phyloP scores from a whole-genome alignment of 345 rosid species.

The Populus alba region DNA sequence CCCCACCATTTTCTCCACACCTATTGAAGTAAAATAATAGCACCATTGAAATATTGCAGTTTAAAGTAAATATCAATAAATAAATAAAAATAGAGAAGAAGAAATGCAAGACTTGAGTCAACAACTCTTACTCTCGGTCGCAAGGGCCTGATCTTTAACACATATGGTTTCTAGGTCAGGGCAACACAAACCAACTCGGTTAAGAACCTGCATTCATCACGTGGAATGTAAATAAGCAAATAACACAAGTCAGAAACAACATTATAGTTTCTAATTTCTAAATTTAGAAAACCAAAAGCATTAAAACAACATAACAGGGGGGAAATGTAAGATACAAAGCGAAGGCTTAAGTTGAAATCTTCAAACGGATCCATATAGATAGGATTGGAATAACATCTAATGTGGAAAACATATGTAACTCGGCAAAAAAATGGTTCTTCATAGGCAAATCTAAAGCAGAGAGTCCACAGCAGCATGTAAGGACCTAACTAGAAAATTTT shows the following conservation, averaged over 20 bases:
- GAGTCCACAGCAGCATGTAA: not conserved
- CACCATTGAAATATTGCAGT: not conserved
- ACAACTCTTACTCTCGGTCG: slow-evolving; percentile 64
- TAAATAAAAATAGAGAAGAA: not conserved
- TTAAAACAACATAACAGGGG: not conserved
- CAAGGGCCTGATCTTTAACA: slow-evolving; percentile 78
- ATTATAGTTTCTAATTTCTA: not conserved
- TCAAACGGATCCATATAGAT: not conserved
- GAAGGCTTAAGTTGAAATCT: not conserved
- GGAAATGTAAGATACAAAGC: not conserved
- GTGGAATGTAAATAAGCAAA: slow-evolving; percentile 1
- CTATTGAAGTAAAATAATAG: slow-evolving; percentile 29
- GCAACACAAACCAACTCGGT: slow-evolving; percentile 66
- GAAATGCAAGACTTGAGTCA: not conserved
- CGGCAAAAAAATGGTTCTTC: not conserved
- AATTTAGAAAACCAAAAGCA: not conserved
- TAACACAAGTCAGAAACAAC: not conserved
- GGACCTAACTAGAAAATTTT: not conserved
- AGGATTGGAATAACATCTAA: not conserved
- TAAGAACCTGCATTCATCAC: slow-evolving; percentile 56
- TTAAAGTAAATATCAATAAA: not conserved
- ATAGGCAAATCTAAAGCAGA: not conserved
- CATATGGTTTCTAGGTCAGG: slow-evolving; percentile 70
- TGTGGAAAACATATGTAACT: not conserved
- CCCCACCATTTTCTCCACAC: slow-evolving; percentile 91